phyloP scores from a whole-genome alignment of 2,329 filamentous ascomycete species.

The Ophiosphaerella herpotricha region DNA sequence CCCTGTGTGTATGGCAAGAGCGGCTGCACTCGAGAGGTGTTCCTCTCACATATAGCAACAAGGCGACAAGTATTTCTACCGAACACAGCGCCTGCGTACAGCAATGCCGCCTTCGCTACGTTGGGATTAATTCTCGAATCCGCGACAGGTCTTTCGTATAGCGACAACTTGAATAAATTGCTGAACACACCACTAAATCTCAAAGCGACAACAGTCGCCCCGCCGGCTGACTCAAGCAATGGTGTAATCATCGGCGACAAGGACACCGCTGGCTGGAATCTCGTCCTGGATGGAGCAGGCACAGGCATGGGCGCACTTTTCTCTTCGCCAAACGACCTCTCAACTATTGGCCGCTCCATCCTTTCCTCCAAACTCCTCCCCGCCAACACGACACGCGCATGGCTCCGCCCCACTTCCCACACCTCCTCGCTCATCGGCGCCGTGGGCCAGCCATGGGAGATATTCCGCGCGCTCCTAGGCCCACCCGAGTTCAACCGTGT shows the following conservation, averaged over 20 bases:
- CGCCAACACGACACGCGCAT: constrained; percentile 41
- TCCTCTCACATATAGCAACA: constrained; percentile 4
- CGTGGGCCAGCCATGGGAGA: constrained; percentile 47
- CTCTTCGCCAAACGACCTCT: constrained; percentile 43
- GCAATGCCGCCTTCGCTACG: constrained; percentile 54
- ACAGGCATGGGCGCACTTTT: constrained; percentile 39
- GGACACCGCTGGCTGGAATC: constrained; percentile 3
- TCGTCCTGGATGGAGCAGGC: constrained; percentile 2
- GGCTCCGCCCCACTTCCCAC: constrained; percentile 49
- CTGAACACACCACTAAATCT: constrained; percentile 53
- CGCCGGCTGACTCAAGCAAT: constrained; percentile 6
- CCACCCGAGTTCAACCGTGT: constrained; percentile 9
- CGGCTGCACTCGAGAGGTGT: constrained; percentile 7
- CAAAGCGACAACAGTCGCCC: constrained; percentile 46
- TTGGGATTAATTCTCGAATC: constrained; percentile 54
- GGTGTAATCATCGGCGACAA: constrained; percentile 13
- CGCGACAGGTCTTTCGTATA: constrained; percentile 48
- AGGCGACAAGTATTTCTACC: constrained; percentile 48
- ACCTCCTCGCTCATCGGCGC: constrained; percentile 42
- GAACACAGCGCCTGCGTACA: constrained; percentile 55
- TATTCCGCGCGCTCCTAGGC: constrained; percentile 31
- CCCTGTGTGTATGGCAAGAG: constrained; percentile 3
- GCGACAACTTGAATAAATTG: constrained; percentile 45
- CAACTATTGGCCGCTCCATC: constrained; percentile 47
- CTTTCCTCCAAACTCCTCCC: constrained; percentile 45